Conservation (phyloP, 2,329 filamentous ascomycete species). For the Cytospora piceae region DNA sequence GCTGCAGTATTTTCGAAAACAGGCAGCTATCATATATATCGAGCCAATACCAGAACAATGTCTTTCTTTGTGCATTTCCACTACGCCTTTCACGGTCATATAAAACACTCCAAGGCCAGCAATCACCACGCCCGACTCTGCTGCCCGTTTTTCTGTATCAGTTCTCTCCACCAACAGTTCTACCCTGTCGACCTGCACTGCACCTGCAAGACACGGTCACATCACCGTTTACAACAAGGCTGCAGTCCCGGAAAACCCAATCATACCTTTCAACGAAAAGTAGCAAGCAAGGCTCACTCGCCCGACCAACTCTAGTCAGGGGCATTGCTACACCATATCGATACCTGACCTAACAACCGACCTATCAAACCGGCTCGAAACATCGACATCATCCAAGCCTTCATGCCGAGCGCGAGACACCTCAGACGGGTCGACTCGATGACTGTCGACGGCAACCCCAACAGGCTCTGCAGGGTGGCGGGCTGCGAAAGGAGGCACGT, state of each 20-base stretch:
- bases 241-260: slow-evolving; percentile 1
- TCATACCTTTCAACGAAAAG: slow-evolving; percentile 12
- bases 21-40: slow-evolving; percentile 22
- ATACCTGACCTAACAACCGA: background rate
- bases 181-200: slow-evolving; percentile 5
- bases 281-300: slow-evolving; percentile 6
- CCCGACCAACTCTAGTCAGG: background rate
- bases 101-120: slow-evolving; percentile 20
- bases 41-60: slow-evolving; percentile 12
- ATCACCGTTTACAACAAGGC: slow-evolving; percentile 12
- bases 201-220: slow-evolving; percentile 21
- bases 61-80: slow-evolving; percentile 6
- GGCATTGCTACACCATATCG: slow-evolving; percentile 15
- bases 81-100: slow-evolving; percentile 14
- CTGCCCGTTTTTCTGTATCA: slow-evolving; percentile 10
- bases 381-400: slow-evolving; percentile 15
- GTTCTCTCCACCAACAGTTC: slow-evolving; percentile 10
- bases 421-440: slow-evolving; percentile 12
- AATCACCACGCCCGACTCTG: slow-evolving; percentile 21
- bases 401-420: slow-evolving; percentile 11
- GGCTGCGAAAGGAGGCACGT: slow-evolving; percentile 20
- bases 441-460: slow-evolving; percentile 2
- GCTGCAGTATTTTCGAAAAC: background rate
- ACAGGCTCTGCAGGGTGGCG: slow-evolving; percentile 6
- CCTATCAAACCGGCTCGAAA: slow-evolving; percentile 6